phyloP scores from a whole-genome alignment of 345 rosid species.

The Heritiera littoralis region DNA sequence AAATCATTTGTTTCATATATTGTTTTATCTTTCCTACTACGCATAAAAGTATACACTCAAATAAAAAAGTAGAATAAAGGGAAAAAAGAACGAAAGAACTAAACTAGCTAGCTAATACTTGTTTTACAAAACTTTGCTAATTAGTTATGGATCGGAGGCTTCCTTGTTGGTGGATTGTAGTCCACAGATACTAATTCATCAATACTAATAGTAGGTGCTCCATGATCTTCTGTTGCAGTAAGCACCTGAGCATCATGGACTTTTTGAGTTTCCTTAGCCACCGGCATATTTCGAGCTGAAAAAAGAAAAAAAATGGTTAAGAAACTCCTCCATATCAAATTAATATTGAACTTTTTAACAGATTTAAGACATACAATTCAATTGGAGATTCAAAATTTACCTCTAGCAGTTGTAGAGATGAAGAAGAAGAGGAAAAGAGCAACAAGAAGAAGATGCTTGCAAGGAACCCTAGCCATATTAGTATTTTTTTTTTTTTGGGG shows the following conservation, averaged over 20 bases:
- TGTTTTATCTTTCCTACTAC: constrained; percentile 1
- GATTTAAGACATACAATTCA: not conserved
- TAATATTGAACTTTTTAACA: not conserved
- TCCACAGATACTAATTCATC: constrained; percentile 51
- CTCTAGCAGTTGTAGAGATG: constrained; percentile 35
- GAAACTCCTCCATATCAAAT: not conserved
- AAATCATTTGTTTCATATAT: not conserved
- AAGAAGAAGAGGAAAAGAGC: constrained; percentile 44
- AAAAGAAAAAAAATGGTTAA: not conserved
- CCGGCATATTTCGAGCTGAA: constrained; percentile 50
- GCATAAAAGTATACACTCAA: constrained; percentile 1
- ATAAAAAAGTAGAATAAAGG: not conserved
- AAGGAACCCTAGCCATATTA: constrained; percentile 38
- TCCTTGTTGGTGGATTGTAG: constrained; percentile 58
- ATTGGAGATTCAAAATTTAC: constrained; percentile 22
- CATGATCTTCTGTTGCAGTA: constrained; percentile 23
- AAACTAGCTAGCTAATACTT: not conserved
- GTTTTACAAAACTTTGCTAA: constrained; percentile 15
- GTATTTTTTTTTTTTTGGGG: not conserved
- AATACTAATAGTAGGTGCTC: not conserved
- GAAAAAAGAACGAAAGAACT: not conserved
- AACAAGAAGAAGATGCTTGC: constrained; percentile 41
- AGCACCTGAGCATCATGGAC: constrained; percentile 3
- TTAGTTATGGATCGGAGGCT: constrained; percentile 67
- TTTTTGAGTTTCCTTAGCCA: constrained; percentile 17